These are phyloP conservation scores for Allium cepa DNA, from an alignment of 106 monocot species.

Conservation along the genomic window DNA sequence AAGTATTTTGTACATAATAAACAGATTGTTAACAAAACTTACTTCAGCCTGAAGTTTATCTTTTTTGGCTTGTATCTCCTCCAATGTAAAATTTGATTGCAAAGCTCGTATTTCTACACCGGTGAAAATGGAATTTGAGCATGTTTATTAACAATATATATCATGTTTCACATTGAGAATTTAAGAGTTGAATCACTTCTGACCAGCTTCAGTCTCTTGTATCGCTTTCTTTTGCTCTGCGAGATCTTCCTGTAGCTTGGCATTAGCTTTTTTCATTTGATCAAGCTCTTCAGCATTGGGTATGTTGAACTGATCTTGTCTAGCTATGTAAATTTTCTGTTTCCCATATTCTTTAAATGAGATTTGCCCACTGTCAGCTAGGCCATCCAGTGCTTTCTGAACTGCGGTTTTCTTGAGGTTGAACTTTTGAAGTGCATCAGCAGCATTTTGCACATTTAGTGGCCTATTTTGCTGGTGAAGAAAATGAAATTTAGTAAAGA, in stretches of 20 bases:
- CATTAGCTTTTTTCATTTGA: constrained; percentile 80
- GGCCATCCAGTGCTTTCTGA: constrained; percentile 77
- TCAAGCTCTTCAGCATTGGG: constrained; percentile 81
- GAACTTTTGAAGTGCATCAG: constrained; percentile 92
- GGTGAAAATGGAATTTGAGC: not conserved
- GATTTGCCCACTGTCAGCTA: constrained; percentile 73
- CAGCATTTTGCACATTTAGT: constrained; percentile 86
- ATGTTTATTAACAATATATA: too few relatives aligned
- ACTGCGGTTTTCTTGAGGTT: constrained; percentile 89
- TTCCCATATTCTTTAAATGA: constrained; percentile 98
- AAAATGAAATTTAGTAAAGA: constrained; percentile 4
- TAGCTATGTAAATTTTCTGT: constrained; percentile 87
- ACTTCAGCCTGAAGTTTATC: constrained; percentile 61
- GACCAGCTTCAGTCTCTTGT: constrained; percentile 76
- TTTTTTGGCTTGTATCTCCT: constrained; percentile 52
- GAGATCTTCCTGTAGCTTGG: constrained; percentile 64
- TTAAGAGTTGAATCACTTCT: not conserved
- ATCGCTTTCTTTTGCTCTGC: constrained; percentile 54
- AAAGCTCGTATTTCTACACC: constrained; percentile 66
- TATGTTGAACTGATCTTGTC: constrained; percentile 92
- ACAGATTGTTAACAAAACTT: not conserved
- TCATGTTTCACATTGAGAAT: too few relatives aligned
- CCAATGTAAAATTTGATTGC: constrained; percentile 80
- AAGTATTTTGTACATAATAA: too few relatives aligned
- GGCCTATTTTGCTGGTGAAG: constrained; percentile 86